Evolutionary conservation across 257 asterid species (phyloP), one percentile per base, ranked within the genome.

Genomic region (Lavandula angustifolia): DNA sequence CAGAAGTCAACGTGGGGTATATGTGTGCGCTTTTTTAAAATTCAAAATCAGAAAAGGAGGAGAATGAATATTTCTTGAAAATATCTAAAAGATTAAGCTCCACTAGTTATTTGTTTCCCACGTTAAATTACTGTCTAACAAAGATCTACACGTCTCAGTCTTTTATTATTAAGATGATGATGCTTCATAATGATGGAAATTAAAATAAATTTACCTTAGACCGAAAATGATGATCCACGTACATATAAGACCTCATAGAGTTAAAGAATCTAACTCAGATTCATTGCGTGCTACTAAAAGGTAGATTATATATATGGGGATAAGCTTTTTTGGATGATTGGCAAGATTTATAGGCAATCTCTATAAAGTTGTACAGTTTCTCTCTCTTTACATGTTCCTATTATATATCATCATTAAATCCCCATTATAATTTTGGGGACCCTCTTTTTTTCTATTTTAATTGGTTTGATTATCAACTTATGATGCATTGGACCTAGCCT

Each of bases 321-420:
- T 64, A 37, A 22, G 60, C 40, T 56, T 48, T 54, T 75, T 75
- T 57, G 5, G 16, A 37, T 18, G 35, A 14, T 42, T 60, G 56
- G 34, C 34, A 75, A 69, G 60, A 51, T 64, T 64, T 62, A 42
- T 56, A 56, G 70, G 57, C 57, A 59, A 69, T 71, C 67, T 47
- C 50, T 65, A 38, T 66, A 75, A 70, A 70, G 80, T 46, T 67
- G 42, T 50, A 64, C 75, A 69, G 72, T 69, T 18, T 46, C 13
- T n/a, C 1, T 5, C 52, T 69, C 42, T n/a, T n/a, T 57, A 4
- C 38, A 35, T 47, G 10, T 61, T 46, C 67, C 55, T 35, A 53
- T 27, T 64, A 22, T 22, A 22, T 22, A 22, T 22, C 27, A 22
- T 22, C 27, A 22, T 22, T 35, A 11, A 10, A 9, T 37, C 16